Conservation (phyloP, 169 alveolate genomes). For the Babesia sp. region DNA sequence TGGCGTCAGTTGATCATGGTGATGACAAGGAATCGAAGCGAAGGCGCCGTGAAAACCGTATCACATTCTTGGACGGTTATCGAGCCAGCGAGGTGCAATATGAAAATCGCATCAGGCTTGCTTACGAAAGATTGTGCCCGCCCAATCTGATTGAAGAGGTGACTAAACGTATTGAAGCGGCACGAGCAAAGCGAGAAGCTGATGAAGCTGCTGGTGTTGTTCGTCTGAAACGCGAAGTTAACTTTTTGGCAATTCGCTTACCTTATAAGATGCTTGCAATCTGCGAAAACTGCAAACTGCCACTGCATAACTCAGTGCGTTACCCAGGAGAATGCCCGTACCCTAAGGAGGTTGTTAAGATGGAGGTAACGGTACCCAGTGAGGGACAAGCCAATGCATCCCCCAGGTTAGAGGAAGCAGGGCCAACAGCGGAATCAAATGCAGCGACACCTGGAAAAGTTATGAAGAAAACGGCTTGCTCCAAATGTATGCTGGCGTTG, state of each 20-base stretch:
- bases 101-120: constrained; percentile 65
- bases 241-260: constrained; percentile 66
- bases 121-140: constrained; percentile 75
- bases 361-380: constrained; percentile 58
- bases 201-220: constrained; percentile 66
- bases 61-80: constrained; percentile 10
- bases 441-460: constrained; percentile 9
- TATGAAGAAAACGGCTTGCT: constrained; percentile 70
- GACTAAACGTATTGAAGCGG: constrained; percentile 63
- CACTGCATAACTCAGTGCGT: constrained; percentile 71
- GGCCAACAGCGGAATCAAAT: neutral
- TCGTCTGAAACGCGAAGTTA: constrained; percentile 67
- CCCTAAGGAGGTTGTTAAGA: constrained; percentile 70
- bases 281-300: constrained; percentile 79
- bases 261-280: constrained; percentile 68
- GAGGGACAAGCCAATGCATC: constrained; percentile 14
- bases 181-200: constrained; percentile 60
- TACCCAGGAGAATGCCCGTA: constrained; percentile 75
- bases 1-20: constrained; percentile 69
- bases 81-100: constrained; percentile 52
- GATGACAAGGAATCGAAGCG: constrained; percentile 66
- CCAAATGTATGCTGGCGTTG: constrained; percentile 65
- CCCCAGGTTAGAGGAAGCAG: neutral
- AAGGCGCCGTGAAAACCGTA: constrained; percentile 29
- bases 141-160: constrained; percentile 72